Percentiles rank a stretch among this genome's conserved stretches.
Evolutionary conservation across 768 basidiomycete species (phyloP).

Genomic region (Agaricus sinodeliciosus): DNA sequence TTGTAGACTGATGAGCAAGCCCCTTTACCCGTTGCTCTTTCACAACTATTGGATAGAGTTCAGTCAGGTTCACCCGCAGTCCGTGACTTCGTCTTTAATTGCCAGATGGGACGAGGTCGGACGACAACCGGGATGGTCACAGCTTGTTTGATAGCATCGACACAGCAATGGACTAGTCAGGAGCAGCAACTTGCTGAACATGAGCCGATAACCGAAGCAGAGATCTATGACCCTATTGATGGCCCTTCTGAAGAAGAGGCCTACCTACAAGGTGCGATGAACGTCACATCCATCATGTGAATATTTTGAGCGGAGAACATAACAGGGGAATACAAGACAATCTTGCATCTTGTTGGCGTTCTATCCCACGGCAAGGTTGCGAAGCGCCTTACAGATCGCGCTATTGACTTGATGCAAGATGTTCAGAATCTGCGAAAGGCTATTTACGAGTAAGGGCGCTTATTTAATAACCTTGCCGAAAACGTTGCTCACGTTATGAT

Average conservation of each 20-base stretch:
- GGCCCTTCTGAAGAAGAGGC: conserved; percentile 85
- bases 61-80: conserved; percentile 47
- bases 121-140: conserved; percentile 97
- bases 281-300: not conserved
- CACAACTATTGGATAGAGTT: conserved; percentile 71
- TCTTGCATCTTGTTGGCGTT: conserved; percentile 89
- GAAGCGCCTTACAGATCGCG: conserved; percentile 83
- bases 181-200: conserved; percentile 33
- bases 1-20: conserved; percentile 92
- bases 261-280: conserved; percentile 66
- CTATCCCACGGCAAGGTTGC: conserved; percentile 89
- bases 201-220: conserved; percentile 28
- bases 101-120: conserved; percentile 89
- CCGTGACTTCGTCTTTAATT: conserved; percentile 89
- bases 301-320: not conserved
- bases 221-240: conserved; percentile 65
- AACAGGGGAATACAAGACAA: conserved; percentile 95
- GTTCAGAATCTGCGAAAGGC: conserved; percentile 96
- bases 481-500: not conserved
- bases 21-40: conserved; percentile 83
- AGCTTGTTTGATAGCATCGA: conserved; percentile 79
- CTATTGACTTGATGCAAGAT: conserved; percentile 90
- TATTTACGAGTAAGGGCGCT: conserved; percentile 74
- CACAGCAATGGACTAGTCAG: conserved; percentile 41
- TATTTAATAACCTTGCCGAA: not conserved